Conservation (phyloP, 306 rosid species). For the Lagenaria siceraria region DNA sequence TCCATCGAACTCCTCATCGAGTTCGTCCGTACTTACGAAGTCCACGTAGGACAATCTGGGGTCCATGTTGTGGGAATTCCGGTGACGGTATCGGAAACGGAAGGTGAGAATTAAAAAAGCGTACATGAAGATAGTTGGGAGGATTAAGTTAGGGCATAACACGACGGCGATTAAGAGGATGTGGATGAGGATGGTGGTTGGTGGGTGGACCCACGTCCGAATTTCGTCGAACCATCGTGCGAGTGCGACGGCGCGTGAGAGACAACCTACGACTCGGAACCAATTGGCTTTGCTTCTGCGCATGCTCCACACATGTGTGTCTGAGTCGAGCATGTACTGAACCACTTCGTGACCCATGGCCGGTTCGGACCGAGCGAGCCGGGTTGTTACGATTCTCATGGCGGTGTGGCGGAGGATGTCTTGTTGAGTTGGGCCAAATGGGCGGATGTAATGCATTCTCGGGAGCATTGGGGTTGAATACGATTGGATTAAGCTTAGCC, state of each 20-base stretch:
- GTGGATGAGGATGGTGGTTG: conserved; percentile 54
- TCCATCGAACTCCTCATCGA: conserved; percentile 82
- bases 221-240: conserved; percentile 53
- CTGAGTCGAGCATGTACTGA: conserved; percentile 62
- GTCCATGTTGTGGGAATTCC: conserved; percentile 44
- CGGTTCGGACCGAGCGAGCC: conserved; percentile 75
- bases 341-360: conserved; percentile 73
- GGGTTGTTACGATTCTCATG: conserved; percentile 56
- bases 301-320: conserved; percentile 81
- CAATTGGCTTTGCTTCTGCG: conserved; percentile 78
- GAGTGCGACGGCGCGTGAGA: conserved; percentile 41
- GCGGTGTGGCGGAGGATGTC: conserved; percentile 64
- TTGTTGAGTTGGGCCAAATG: conserved; percentile 70
- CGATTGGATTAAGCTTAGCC: conserved; percentile 69
- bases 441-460: conserved; percentile 67
- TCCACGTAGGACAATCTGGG: conserved; percentile 59
- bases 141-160: conserved; percentile 40
- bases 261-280: conserved; percentile 44
- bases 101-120: conserved; percentile 40
- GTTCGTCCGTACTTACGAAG: conserved; percentile 49
- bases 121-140: conserved; percentile 68
- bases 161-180: conserved; percentile 38
- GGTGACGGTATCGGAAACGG: conserved; percentile 31
- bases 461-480: conserved; percentile 63
- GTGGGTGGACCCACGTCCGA: conserved; percentile 66